Evolutionary conservation across 139 green algal species (phyloP).

Genomic region (Desmodesmus armatus): DNA sequence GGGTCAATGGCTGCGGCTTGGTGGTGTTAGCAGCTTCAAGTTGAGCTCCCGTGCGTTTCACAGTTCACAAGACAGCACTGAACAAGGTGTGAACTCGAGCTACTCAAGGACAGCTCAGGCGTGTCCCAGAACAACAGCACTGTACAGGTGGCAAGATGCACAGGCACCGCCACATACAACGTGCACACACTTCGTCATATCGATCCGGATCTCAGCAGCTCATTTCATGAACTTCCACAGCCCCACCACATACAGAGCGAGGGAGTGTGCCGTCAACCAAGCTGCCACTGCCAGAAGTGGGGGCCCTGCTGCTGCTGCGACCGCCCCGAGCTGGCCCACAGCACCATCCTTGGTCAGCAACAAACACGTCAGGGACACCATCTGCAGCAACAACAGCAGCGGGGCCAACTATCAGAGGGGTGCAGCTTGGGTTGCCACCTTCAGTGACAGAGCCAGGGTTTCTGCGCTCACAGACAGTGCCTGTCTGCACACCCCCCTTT

Average conservation of each 20-base stretch:
- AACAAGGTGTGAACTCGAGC: no score
- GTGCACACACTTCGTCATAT: no score
- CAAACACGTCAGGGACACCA: conserved; percentile 48
- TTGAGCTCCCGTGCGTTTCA: no score
- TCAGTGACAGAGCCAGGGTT: no score
- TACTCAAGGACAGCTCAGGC: no score
- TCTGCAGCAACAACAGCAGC: conserved; percentile 39
- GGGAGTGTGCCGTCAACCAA: conserved; percentile 74
- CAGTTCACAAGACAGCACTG: no score
- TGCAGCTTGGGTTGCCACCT: not conserved
- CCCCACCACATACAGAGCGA: conserved; percentile 70
- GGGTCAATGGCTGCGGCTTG: no score
- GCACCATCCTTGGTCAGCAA: conserved; percentile 47
- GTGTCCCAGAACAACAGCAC: not conserved
- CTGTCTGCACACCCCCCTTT: no score
- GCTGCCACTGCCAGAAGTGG: conserved; percentile 77
- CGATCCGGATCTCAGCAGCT: not conserved
- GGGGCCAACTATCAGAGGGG: not conserved
- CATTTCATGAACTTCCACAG: conserved; percentile 63
- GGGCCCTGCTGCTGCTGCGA: conserved; percentile 54
- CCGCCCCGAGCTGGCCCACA: conserved; percentile 7
- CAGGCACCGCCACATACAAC: not conserved
- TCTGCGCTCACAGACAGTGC: no score
- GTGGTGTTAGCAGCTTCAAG: no score
- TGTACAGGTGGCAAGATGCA: not conserved